Evolutionary conservation across 164 flowering plant genomes (phyloP).

Genomic region (Magnolia changhungtana): DNA sequence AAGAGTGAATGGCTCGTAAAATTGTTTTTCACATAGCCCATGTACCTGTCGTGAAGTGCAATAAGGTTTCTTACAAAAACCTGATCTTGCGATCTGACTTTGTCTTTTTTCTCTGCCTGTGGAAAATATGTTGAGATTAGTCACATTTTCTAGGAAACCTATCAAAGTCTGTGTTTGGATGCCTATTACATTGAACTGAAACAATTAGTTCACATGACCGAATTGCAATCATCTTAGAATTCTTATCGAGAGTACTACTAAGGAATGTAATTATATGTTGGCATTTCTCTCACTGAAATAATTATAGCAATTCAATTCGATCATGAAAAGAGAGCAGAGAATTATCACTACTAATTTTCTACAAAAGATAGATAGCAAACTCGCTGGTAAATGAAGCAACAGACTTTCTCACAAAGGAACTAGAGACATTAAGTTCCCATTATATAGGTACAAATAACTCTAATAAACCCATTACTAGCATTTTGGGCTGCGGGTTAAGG

Average conservation of each 20-base stretch:
- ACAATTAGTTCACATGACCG: too few species aligned
- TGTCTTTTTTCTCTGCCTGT: conserved; percentile 1
- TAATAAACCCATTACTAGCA: not conserved
- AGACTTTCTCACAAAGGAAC: conserved; percentile 4
- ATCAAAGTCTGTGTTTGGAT: too few species aligned
- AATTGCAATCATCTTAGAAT: too few species aligned
- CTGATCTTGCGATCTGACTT: conserved; percentile 33
- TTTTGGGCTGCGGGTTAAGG: too few species aligned
- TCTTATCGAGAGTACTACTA: too few species aligned
- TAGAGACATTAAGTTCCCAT: conserved; percentile 34
- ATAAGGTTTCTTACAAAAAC: conserved; percentile 71
- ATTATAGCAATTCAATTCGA: too few species aligned
- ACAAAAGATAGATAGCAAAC: too few species aligned
- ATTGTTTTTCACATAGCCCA: conserved; percentile 62
- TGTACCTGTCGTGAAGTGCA: conserved; percentile 71
- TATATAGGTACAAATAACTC: conserved; percentile 12
- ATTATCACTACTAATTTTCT: not conserved
- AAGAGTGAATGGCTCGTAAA: conserved; percentile 65
- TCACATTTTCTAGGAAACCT: too few species aligned
- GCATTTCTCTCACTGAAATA: not conserved
- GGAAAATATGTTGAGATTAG: too few species aligned
- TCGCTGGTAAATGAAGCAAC: not conserved
- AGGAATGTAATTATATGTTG: too few species aligned
- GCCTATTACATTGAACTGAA: too few species aligned
- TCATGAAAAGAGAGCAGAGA: not conserved